A percentile compares a stretch with the other conserved stretches of the same genome.
Conservation (phyloP, 768 basidiomycete genomes). For the Lanmaoa rubissima region DNA sequence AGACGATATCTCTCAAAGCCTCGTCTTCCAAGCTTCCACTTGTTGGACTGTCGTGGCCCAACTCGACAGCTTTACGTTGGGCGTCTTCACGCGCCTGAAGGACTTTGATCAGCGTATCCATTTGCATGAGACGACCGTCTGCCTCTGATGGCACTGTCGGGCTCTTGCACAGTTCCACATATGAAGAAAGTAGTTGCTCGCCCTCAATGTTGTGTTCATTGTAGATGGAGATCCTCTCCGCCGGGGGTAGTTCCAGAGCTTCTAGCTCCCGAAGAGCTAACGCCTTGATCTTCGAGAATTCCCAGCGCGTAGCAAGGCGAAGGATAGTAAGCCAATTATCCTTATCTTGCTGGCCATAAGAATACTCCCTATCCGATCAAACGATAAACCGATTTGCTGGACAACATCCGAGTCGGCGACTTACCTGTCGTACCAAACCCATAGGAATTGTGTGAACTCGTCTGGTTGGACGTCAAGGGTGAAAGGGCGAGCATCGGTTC, state of each 20-base stretch:
- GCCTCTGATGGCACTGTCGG: constrained; percentile 47
- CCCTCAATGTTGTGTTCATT: constrained; percentile 51
- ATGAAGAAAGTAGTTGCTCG: constrained; percentile 50
- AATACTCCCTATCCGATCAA: constrained; percentile 44
- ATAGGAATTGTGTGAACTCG: constrained; percentile 52
- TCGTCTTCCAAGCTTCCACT: constrained; percentile 33
- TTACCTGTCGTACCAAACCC: constrained; percentile 61
- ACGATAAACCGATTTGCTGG: not conserved
- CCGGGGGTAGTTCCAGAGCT: constrained; percentile 41
- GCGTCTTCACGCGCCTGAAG: constrained; percentile 53
- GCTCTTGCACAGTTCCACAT: constrained; percentile 52
- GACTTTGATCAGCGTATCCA: constrained; percentile 53
- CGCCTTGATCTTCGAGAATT: constrained; percentile 48
- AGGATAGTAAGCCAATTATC: constrained; percentile 58
- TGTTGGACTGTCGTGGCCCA: constrained; percentile 32
- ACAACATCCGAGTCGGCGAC: not conserved
- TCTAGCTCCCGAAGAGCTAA: constrained; percentile 58
- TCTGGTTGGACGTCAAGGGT: constrained; percentile 39
- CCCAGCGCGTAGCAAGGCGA: constrained; percentile 53
- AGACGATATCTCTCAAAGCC: constrained; percentile 32
- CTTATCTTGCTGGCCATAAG: constrained; percentile 47
- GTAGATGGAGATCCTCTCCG: constrained; percentile 57
- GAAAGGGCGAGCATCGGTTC: constrained; percentile 40
- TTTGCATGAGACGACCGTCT: constrained; percentile 54
- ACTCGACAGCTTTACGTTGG: constrained; percentile 35